phyloP scores from a whole-genome alignment of 2,329 filamentous ascomycete species.

The Huntiella decipiens region DNA sequence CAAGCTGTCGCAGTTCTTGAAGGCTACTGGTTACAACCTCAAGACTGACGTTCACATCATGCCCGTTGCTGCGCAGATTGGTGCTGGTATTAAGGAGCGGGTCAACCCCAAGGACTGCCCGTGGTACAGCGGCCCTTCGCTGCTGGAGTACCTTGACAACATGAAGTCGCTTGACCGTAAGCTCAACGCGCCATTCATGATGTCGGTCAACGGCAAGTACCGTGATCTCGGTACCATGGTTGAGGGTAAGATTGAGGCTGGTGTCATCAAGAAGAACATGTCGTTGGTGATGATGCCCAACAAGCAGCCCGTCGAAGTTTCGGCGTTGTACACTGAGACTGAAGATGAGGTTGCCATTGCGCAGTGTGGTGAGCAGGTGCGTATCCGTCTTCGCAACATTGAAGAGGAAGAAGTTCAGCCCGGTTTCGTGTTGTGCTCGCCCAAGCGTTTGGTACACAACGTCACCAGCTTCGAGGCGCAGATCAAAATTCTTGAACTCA shows the following conservation, averaged over 20 bases:
- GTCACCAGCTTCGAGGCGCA: slow-evolving; percentile 86
- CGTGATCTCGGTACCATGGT: slow-evolving; percentile 93
- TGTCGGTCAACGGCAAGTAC: slow-evolving; percentile 93
- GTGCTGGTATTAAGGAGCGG: slow-evolving; percentile 71
- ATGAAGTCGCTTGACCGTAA: slow-evolving; percentile 92
- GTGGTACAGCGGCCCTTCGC: slow-evolving; percentile 77
- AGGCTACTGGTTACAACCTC: slow-evolving; percentile 80
- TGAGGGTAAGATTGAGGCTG: slow-evolving; percentile 92
- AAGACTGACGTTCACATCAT: slow-evolving; percentile 91
- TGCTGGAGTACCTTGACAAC: slow-evolving; percentile 86
- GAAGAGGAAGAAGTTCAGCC: slow-evolving; percentile 95
- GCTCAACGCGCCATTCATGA: slow-evolving; percentile 97
- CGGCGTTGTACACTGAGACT: slow-evolving; percentile 82
- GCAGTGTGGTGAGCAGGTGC: slow-evolving; percentile 87
- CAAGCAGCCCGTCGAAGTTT: slow-evolving; percentile 58
- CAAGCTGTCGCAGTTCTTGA: slow-evolving; percentile 75
- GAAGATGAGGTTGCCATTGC: slow-evolving; percentile 74
- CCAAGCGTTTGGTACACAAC: slow-evolving; percentile 81
- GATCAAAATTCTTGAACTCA: slow-evolving; percentile 85
- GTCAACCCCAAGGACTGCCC: slow-evolving; percentile 56
- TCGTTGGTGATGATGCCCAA: slow-evolving; percentile 91
- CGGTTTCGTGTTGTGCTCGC: slow-evolving; percentile 89
- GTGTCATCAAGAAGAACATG: slow-evolving; percentile 79
- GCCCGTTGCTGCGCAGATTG: slow-evolving; percentile 83
- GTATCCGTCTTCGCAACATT: slow-evolving; percentile 75